Percentiles rank a stretch among this genome's conserved stretches.
These are phyloP conservation scores for Magnusiomyces paraingens DNA, from an alignment of 1,139 yeast species.

Conservation along the genomic window DNA sequence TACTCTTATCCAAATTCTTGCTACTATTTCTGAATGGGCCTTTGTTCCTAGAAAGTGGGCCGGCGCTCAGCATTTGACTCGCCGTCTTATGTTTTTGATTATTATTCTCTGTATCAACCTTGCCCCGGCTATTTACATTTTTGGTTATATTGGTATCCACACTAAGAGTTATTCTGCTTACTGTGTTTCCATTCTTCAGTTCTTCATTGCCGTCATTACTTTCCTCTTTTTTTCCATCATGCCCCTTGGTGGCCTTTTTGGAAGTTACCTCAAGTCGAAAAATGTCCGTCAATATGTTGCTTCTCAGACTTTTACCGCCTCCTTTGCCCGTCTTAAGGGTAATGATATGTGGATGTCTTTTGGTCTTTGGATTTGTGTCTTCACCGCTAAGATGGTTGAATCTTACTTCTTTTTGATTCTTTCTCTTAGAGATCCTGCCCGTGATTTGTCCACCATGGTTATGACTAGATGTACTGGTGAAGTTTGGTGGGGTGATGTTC, in stretches of 20 bases:
- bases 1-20: conserved; percentile 68
- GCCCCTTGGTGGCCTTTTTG: conserved; percentile 97
- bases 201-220: conserved; percentile 82
- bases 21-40: conserved; percentile 90
- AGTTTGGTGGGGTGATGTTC: conserved; percentile 66
- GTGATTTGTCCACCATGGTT: conserved; percentile 55
- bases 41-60: conserved; percentile 99
- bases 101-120: conserved; percentile 64
- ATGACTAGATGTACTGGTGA: conserved; percentile 81
- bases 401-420: conserved; percentile 89
- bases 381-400: conserved; percentile 80
- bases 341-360: conserved; percentile 96
- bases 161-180: conserved; percentile 68
- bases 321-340: conserved; percentile 72
- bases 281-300: conserved; percentile 86
- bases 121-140: conserved; percentile 82
- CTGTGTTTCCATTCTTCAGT: conserved; percentile 79
- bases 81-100: conserved; percentile 74
- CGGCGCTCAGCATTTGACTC: conserved; percentile 93
- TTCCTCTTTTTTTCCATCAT: conserved; percentile 79
- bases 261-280: conserved; percentile 65
- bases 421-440: conserved; percentile 90
- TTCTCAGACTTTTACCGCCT: conserved; percentile 93
- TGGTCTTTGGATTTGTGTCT: conserved; percentile 81
- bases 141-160: conserved; percentile 62